A percentile compares a stretch with the other conserved stretches of the same genome.
Conservation (phyloP, 23 red algal genomes). For the Gracilaria gracilis region DNA sequence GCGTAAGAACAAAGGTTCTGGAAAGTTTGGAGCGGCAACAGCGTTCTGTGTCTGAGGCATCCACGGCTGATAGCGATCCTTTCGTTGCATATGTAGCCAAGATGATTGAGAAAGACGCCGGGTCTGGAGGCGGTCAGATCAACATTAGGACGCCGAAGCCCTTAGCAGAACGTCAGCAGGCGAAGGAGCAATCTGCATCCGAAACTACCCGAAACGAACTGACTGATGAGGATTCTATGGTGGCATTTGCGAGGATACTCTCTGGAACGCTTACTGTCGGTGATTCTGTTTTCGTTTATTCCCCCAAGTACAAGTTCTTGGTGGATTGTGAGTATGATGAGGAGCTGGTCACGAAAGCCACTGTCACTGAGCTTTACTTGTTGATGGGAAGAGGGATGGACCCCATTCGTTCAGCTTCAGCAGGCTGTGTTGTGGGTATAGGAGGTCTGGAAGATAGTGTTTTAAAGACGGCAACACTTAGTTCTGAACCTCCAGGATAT, state of each 20-base stretch:
- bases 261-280: conserved; percentile 73
- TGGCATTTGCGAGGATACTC: conserved; percentile 88
- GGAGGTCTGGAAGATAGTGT: conserved; percentile 85
- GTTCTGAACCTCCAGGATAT: conserved; percentile 80
- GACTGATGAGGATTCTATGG: conserved; percentile 5
- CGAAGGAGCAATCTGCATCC: neutral
- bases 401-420: conserved; percentile 59
- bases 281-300: conserved; percentile 87
- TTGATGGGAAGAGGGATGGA: conserved; percentile 94
- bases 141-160: conserved; percentile 73
- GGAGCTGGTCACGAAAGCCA: conserved; percentile 32
- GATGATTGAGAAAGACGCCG: conserved; percentile 70
- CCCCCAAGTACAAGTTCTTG: conserved; percentile 76
- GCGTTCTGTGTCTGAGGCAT: conserved; percentile 30
- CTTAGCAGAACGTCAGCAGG: conserved; percentile 24
- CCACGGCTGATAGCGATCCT: conserved; percentile 29
- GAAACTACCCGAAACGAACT: neutral
- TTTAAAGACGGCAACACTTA: conserved; percentile 92
- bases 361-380: conserved; percentile 77
- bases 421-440: conserved; percentile 86
- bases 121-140: conserved; percentile 32
- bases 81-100: conserved; percentile 79
- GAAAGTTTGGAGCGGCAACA: conserved; percentile 51
- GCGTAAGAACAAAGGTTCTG: neutral
- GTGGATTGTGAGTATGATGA: conserved; percentile 49